Base-by-base conservation (phyloP, 1,284 basidiomycete genomes). In the Apiotrichum siamense region DNA sequence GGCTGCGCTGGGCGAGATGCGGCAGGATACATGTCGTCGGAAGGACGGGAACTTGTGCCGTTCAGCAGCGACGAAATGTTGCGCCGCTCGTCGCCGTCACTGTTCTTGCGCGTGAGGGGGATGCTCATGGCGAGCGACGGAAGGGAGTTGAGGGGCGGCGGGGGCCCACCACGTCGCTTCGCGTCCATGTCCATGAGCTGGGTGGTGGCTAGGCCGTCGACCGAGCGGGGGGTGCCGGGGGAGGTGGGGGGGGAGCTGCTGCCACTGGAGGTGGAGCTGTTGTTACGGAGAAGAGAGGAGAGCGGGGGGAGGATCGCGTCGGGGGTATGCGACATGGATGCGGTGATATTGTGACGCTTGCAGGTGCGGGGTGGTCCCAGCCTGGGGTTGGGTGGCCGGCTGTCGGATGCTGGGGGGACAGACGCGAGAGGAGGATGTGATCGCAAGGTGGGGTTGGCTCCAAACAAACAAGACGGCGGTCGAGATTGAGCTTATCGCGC, bases 31-130 rank as follows among this genome's bases (percentile, higher is more conserved):
- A 40, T 29, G 23, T 47, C 21, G 3, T 48, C 27, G 17, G 26
- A 6, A 10, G 18, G n/a, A 18, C 32, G 39, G 18, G 48, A 36
- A 7, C 32, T 17, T 7, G 20, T 17, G 17, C 38, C 50, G 36
- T 57, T 57, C 24, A 57, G 37, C 7, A 57, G 37, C 5, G 47
- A 37, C 1, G 47, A 44, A 23, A 57, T 57, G 36, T 37, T 50
- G 23, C 47, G 47, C 12, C 50, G 47, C 32, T 52, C 55, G 15
- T 47, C 50, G n/a, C n/a, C n/a, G n/a, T n/a, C n/a, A 32, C 55
- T 55, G 1, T 44, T 44, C 24, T 51, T 38, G 33, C 40, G 35
- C 4, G 23, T 44, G 12, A 45, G 42, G 33, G 48, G 20, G 29
- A 43, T 11, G 24, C 36, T 23, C 23, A 35, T 18, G 25, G 36